Percentiles rank a stretch among this genome's conserved stretches.
Evolutionary conservation across 805 yeast genomes (phyloP).

Genomic region (Saccharomycopsis sp.): DNA sequence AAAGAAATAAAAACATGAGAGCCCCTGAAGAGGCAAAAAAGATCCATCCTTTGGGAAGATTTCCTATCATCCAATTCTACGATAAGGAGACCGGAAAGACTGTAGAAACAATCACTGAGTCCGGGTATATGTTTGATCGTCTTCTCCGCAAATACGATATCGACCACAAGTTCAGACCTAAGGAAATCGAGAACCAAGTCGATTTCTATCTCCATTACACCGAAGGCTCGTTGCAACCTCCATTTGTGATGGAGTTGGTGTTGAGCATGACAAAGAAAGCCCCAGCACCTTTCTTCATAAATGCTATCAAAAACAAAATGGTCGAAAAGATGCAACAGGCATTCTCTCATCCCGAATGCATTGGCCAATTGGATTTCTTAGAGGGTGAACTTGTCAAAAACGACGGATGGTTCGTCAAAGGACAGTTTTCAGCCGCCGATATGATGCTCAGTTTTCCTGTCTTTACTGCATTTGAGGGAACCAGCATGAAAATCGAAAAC

Average conservation of each 20-base stretch:
- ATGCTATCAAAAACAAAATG: slow-evolving; percentile 37
- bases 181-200: slow-evolving; percentile 36
- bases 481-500: slow-evolving; percentile 21
- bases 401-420: slow-evolving; percentile 41
- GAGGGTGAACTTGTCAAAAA: slow-evolving; percentile 35
- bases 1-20: slow-evolving; percentile 42
- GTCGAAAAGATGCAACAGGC: slow-evolving; percentile 41
- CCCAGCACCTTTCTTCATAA: slow-evolving; percentile 42
- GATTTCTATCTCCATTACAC: slow-evolving; percentile 49
- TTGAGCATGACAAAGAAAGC: slow-evolving; percentile 34
- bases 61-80: slow-evolving; percentile 49
- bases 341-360: slow-evolving; percentile 44
- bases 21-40: slow-evolving; percentile 45
- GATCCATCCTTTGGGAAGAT: slow-evolving; percentile 57
- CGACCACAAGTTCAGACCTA: slow-evolving; percentile 34
- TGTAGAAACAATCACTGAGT: slow-evolving; percentile 42
- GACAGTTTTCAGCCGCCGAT: slow-evolving; percentile 49
- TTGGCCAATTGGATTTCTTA: slow-evolving; percentile 33
- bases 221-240: slow-evolving; percentile 59
- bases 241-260: slow-evolving; percentile 33
- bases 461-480: slow-evolving; percentile 22
- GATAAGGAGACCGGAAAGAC: slow-evolving; percentile 28
- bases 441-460: slow-evolving; percentile 47
- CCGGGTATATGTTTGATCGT: slow-evolving; percentile 52
- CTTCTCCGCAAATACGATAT: slow-evolving; percentile 45